phyloP scores from a whole-genome alignment of 352 stramenopile genomes.

The Globisporangium yorkense region DNA sequence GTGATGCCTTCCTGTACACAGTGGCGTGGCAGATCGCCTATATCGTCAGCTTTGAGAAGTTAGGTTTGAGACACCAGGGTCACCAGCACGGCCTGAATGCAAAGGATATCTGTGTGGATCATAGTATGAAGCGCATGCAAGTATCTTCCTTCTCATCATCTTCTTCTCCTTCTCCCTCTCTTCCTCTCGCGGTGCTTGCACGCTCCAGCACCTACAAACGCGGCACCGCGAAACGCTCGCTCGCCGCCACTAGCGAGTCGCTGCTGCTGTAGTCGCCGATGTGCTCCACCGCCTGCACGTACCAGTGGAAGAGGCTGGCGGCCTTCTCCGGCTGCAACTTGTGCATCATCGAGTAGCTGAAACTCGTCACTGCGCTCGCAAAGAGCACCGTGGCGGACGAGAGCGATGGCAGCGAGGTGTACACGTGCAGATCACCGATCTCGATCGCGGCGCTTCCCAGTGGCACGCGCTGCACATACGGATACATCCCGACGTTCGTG shows the following conservation, averaged over 20 bases:
- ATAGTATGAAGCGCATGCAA: no score
- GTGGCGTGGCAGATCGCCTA: no score
- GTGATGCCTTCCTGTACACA: no score
- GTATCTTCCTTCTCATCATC: no score
- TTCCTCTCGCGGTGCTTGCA: no score
- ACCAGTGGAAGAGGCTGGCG: constrained; percentile 41
- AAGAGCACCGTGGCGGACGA: constrained; percentile 46
- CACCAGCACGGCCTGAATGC: no score
- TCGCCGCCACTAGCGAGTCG: constrained; percentile 38
- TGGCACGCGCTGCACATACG: constrained; percentile 12
- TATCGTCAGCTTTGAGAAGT: no score
- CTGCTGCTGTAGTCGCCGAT: constrained; percentile 28
- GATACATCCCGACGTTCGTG: constrained; percentile 27
- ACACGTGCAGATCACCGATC: constrained; percentile 45
- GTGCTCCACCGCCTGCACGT: constrained; percentile 42
- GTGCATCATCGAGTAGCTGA: constrained; percentile 63
- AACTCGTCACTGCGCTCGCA: constrained; percentile 37
- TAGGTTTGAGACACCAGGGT: no score
- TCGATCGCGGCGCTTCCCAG: constrained; percentile 17
- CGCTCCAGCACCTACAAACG: no score
- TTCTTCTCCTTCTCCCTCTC: no score
- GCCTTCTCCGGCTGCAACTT: constrained; percentile 35
- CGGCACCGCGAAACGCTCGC: constrained; percentile 11
- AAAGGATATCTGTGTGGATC: no score
- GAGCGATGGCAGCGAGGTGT: constrained; percentile 50